Evolutionary conservation across 2,329 filamentous ascomycete genomes (phyloP).

Genomic region (Ceratocystis colombiana): DNA sequence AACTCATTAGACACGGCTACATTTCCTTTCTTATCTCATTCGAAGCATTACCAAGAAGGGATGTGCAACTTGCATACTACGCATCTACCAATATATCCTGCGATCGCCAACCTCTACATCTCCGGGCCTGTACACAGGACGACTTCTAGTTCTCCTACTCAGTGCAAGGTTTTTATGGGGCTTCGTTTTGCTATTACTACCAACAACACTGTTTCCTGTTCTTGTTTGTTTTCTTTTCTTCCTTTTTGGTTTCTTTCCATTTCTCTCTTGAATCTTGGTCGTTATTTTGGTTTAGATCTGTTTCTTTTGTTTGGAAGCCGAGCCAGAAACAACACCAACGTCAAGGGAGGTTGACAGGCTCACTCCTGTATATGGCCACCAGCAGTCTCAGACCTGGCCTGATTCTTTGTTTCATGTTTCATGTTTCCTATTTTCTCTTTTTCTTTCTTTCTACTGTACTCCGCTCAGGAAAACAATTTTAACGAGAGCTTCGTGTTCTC

Average conservation of each 20-base stretch:
- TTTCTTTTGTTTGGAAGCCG: neutral
- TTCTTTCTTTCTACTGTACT: slow-evolving; percentile 4
- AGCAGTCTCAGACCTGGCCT: slow-evolving; percentile 17
- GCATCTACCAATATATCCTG: neutral
- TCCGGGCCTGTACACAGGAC: neutral
- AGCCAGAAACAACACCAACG: neutral
- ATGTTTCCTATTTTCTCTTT: slow-evolving; percentile 15
- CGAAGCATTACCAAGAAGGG: neutral
- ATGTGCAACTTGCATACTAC: neutral
- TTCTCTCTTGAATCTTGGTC: slow-evolving; percentile 5
- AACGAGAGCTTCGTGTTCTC: neutral
- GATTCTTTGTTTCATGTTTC: neutral
- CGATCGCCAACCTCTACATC: neutral
- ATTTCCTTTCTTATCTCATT: slow-evolving; percentile 8
- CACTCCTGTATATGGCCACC: slow-evolving; percentile 14
- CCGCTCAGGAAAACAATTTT: neutral
- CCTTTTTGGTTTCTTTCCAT: neutral
- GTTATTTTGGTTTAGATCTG: neutral
- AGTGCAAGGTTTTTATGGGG: neutral
- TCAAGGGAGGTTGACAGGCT: neutral
- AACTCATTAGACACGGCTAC: slow-evolving; percentile 17
- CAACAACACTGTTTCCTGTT: slow-evolving; percentile 15
- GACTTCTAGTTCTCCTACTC: neutral
- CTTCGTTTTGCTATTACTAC: slow-evolving; percentile 16
- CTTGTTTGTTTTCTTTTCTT: slow-evolving; percentile 10